phyloP scores from a whole-genome alignment of 805 yeast genomes.

The Vanderwaltozyma tropicalis region DNA sequence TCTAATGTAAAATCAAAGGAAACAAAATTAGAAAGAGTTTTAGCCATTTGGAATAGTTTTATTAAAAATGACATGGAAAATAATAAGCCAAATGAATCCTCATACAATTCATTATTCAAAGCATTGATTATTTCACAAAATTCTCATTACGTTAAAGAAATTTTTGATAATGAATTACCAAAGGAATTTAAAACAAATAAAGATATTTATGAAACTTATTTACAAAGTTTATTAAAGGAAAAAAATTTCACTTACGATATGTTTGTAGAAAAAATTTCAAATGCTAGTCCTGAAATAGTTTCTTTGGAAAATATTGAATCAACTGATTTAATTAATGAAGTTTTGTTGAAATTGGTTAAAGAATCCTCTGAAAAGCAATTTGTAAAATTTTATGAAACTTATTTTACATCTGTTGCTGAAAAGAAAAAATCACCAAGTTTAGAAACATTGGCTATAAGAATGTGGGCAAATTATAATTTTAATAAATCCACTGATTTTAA shows the following conservation, averaged over 20 bases:
- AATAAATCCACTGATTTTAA: slow-evolving; percentile 8
- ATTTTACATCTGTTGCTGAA: slow-evolving; percentile 5
- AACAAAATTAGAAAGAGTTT: slow-evolving; percentile 16
- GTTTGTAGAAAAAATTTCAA: slow-evolving; percentile 7
- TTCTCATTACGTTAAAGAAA: slow-evolving; percentile 8
- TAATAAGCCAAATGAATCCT: slow-evolving; percentile 5
- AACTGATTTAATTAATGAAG: slow-evolving; percentile 15
- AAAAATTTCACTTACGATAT: slow-evolving; percentile 5
- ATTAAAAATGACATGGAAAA: slow-evolving; percentile 8
- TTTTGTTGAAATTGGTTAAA: slow-evolving; percentile 12
- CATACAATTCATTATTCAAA: slow-evolving; percentile 16
- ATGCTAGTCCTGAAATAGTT: neutral
- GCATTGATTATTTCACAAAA: slow-evolving; percentile 16
- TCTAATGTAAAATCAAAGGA: slow-evolving; percentile 5
- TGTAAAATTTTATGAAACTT: slow-evolving; percentile 10
- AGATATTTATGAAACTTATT: slow-evolving; percentile 14
- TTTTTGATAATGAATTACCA: slow-evolving; percentile 23
- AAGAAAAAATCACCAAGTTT: slow-evolving; percentile 8
- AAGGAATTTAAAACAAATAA: slow-evolving; percentile 10
- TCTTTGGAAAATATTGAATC: slow-evolving; percentile 7
- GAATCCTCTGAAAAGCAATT: slow-evolving; percentile 7
- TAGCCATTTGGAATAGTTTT: slow-evolving; percentile 26
- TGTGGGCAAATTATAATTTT: slow-evolving; percentile 15
- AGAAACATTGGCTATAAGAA: slow-evolving; percentile 16
- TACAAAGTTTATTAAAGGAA: slow-evolving; percentile 8